Conservation (phyloP, 345 rosid species). For the Syzygium aromaticum region DNA sequence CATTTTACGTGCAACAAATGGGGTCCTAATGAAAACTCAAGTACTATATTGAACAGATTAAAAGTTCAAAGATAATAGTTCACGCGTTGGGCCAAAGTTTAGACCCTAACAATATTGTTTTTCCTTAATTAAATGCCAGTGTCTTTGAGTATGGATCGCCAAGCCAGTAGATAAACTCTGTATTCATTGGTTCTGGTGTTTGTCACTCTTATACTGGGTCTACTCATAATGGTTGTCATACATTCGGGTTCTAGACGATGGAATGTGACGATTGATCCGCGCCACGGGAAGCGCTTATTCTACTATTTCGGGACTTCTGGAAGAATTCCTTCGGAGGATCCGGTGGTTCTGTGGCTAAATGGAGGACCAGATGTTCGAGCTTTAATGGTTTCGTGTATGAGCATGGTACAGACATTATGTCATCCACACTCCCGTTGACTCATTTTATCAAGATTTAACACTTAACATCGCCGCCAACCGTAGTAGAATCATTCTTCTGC, state of each 20-base stretch:
- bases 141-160: too few relatives aligned
- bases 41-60: too few relatives aligned
- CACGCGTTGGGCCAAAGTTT: too few relatives aligned
- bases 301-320: constrained; percentile 27
- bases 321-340: constrained; percentile 19
- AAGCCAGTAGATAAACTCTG: too few relatives aligned
- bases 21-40: too few relatives aligned
- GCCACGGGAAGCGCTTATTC: constrained; percentile 13
- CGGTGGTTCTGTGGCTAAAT: constrained; percentile 35
- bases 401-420: constrained; percentile 4
- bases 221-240: not conserved
- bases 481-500: not conserved
- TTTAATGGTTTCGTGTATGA: constrained; percentile 36
- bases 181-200: not conserved
- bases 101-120: too few relatives aligned
- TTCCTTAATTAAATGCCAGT: too few relatives aligned
- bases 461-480: not conserved
- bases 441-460: not conserved
- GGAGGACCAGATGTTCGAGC: constrained; percentile 41
- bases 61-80: too few relatives aligned
- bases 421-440: not conserved
- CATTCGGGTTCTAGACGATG: not conserved
- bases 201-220: not conserved
- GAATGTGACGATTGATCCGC: constrained; percentile 5
- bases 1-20: too few relatives aligned